These are phyloP conservation scores for Phaseolus lunatus DNA, from an alignment of 306 rosid species.

Conservation along the genomic window DNA sequence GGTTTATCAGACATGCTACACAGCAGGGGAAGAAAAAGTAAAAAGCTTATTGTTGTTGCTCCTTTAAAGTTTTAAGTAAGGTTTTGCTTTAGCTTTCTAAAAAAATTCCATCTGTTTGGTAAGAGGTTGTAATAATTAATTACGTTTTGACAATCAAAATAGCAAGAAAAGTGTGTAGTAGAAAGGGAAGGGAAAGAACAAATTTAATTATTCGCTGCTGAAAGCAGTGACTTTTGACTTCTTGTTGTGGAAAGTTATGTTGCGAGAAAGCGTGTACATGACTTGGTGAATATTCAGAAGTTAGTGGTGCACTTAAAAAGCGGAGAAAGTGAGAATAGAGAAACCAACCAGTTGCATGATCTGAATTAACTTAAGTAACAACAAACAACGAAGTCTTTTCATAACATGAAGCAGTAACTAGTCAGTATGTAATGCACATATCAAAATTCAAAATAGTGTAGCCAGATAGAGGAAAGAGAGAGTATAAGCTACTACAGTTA, in stretches of 20 bases:
- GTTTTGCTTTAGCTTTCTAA: conserved; percentile 44
- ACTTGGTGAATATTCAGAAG: conserved; percentile 43
- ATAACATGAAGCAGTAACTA: conserved; percentile 26
- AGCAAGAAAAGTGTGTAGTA: conserved; percentile 50
- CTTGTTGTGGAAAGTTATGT: conserved; percentile 59
- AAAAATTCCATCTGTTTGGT: conserved; percentile 39
- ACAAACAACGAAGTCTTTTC: conserved; percentile 1
- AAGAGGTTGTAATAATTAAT: conserved; percentile 50
- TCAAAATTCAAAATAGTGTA: conserved; percentile 2
- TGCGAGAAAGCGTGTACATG: conserved; percentile 52
- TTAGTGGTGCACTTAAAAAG: conserved; percentile 57
- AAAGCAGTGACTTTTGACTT: conserved; percentile 80
- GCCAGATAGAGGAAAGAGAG: not conserved
- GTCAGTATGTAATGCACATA: conserved; percentile 17
- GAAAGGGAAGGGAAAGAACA: conserved; percentile 53
- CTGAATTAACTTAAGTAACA: conserved; percentile 22
- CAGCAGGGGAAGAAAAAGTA: not conserved
- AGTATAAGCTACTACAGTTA: not conserved
- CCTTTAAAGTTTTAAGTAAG: conserved; percentile 17
- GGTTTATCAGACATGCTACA: conserved; percentile 14
- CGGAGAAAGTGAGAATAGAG: conserved; percentile 25
- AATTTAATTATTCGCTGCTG: conserved; percentile 52
- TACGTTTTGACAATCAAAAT: conserved; percentile 54
- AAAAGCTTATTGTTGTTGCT: not conserved
- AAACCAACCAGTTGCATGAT: conserved; percentile 35